Evolutionary conservation across 495 filamentous ascomycete species (phyloP).

Genomic region (Daldinia decipiens): DNA sequence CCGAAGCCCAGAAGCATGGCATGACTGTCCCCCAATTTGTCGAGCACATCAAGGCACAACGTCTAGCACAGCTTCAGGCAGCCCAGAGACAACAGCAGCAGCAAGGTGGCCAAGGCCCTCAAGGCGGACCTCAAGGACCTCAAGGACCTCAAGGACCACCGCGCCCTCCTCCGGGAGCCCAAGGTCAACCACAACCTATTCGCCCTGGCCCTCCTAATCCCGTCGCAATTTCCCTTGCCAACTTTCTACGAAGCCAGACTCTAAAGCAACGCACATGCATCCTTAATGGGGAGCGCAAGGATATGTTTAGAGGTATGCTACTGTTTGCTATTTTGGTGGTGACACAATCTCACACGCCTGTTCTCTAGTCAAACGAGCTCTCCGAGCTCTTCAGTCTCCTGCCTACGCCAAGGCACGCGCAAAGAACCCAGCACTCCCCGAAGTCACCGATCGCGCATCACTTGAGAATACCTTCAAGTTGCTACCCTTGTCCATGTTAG

Average conservation of each 20-base stretch:
- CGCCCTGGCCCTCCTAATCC: slow-evolving; percentile 83
- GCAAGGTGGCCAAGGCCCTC: slow-evolving; percentile 54
- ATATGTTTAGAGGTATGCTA: slow-evolving; percentile 90
- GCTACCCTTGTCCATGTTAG: slow-evolving; percentile 93
- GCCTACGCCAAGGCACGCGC: slow-evolving; percentile 86
- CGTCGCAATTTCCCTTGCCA: slow-evolving; percentile 86
- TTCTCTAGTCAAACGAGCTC: slow-evolving; percentile 87
- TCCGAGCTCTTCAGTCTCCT: slow-evolving; percentile 89
- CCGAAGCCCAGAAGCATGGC: slow-evolving; percentile 76
- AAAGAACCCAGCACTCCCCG: slow-evolving; percentile 90
- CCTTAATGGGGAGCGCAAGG: slow-evolving; percentile 94
- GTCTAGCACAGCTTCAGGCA: slow-evolving; percentile 67
- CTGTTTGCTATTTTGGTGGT: not conserved
- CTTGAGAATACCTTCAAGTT: slow-evolving; percentile 95
- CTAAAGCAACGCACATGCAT: slow-evolving; percentile 93
- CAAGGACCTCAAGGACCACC: slow-evolving; percentile 51
- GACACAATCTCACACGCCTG: slow-evolving; percentile 13
- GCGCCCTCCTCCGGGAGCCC: slow-evolving; percentile 50
- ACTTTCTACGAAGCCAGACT: slow-evolving; percentile 84
- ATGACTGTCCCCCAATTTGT: slow-evolving; percentile 80
- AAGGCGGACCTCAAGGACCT: slow-evolving; percentile 47
- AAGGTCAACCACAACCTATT: slow-evolving; percentile 66
- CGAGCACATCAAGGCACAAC: slow-evolving; percentile 72
- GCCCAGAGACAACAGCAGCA: slow-evolving; percentile 70
- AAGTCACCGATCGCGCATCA: slow-evolving; percentile 83